Percentiles rank a stretch among this genome's conserved stretches.
Conservation (phyloP, 768 basidiomycete genomes). For the Flagelloscypha sp. region DNA sequence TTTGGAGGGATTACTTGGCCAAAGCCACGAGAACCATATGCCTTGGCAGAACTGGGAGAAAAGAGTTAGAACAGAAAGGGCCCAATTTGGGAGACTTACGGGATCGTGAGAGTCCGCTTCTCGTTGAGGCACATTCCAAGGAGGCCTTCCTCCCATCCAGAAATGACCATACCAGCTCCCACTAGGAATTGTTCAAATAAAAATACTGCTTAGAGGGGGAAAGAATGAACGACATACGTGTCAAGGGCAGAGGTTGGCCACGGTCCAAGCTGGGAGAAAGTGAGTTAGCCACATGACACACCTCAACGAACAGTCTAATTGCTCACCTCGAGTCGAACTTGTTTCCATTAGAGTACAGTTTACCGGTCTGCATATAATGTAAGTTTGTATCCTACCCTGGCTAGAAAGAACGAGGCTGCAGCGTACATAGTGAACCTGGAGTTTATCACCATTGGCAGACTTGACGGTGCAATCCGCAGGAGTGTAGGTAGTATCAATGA, state of each 20-base stretch:
- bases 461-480: constrained; percentile 50
- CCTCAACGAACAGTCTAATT: not conserved
- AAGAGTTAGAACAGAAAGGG: not conserved
- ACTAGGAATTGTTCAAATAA: constrained; percentile 32
- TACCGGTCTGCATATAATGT: constrained; percentile 57
- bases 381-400: too few species aligned
- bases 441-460: constrained; percentile 52
- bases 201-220: not conserved
- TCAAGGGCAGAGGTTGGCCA: constrained; percentile 65
- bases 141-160: constrained; percentile 80
- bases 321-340: constrained; percentile 86
- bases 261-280: constrained; percentile 54
- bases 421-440: constrained; percentile 73
- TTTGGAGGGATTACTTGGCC: constrained; percentile 71
- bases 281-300: not conserved
- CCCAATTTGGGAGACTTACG: constrained; percentile 40
- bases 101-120: constrained; percentile 86
- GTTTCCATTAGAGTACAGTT: constrained; percentile 59
- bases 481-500: constrained; percentile 51
- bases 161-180: constrained; percentile 73
- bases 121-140: constrained; percentile 80
- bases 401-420: constrained; percentile 1
- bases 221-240: constrained; percentile 39
- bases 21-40: constrained; percentile 62
- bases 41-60: not conserved